Percentiles rank a stretch among this genome's conserved stretches.
Evolutionary conservation across 2,329 filamentous ascomycete genomes (phyloP).

Genomic region (Didymellaceae sp.): DNA sequence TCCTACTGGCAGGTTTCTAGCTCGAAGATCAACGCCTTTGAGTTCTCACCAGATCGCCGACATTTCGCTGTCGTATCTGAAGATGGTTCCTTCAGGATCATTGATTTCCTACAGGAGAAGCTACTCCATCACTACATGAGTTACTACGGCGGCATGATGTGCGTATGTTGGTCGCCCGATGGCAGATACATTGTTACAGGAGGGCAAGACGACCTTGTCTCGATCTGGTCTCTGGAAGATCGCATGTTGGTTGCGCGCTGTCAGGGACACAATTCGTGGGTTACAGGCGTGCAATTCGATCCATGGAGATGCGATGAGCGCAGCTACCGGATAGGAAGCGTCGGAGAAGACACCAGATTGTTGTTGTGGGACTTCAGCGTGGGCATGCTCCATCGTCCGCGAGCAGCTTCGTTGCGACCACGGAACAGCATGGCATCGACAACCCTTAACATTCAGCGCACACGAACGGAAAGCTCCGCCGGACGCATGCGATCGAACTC

Average conservation of each 20-base stretch:
- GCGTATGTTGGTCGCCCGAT: conserved; percentile 97
- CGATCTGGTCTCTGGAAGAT: conserved; percentile 91
- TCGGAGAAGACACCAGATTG: conserved; percentile 90
- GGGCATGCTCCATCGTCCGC: conserved; percentile 92
- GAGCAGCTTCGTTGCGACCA: conserved; percentile 68
- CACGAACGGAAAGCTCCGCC: conserved; percentile 67
- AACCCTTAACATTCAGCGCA: conserved; percentile 52
- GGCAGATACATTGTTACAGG: conserved; percentile 95
- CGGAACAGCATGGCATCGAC: conserved; percentile 59
- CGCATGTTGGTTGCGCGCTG: conserved; percentile 86
- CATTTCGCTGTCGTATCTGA: conserved; percentile 91
- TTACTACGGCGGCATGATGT: conserved; percentile 92
- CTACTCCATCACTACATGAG: conserved; percentile 86
- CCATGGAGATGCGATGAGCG: conserved; percentile 95
- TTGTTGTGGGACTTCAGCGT: conserved; percentile 98
- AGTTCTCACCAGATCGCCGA: conserved; percentile 87
- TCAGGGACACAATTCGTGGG: conserved; percentile 95
- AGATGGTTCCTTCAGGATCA: conserved; percentile 85
- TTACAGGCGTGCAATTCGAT: conserved; percentile 91
- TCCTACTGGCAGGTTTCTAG: conserved; percentile 92
- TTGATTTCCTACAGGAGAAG: conserved; percentile 92
- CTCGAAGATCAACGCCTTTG: conserved; percentile 86
- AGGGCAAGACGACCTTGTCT: conserved; percentile 93
- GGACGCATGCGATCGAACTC: conserved; percentile 75
- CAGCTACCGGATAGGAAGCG: conserved; percentile 94